These are phyloP conservation scores for Tuber aestivum DNA, from an alignment of 495 filamentous ascomycete genomes.

Conservation along the genomic window DNA sequence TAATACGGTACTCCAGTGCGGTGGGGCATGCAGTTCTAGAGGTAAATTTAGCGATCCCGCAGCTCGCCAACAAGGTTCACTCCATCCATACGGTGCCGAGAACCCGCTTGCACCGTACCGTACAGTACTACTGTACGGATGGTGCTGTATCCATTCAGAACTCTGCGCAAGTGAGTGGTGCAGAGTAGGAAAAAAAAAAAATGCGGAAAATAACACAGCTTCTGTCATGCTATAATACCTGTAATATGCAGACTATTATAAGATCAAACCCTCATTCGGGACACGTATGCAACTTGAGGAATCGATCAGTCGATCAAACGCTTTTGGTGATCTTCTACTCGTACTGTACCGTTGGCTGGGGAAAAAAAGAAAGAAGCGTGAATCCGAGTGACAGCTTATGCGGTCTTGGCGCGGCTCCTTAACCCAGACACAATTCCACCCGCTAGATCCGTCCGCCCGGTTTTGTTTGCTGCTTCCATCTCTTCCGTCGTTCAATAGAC, in stretches of 20 bases:
- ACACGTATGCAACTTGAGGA: constrained; percentile 8
- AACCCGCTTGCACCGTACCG: neutral
- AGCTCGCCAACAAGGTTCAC: neutral
- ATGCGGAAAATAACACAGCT: neutral
- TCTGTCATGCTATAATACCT: neutral
- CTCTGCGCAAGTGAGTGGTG: neutral
- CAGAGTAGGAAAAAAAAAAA: neutral
- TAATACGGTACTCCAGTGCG: neutral
- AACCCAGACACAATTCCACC: neutral
- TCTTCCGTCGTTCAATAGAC: neutral
- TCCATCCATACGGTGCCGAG: neutral
- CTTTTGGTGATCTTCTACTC: neutral
- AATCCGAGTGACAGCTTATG: neutral
- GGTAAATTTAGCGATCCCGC: neutral
- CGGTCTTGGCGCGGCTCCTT: neutral
- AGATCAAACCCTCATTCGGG: neutral
- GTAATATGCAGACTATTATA: neutral
- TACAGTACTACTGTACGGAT: no score
- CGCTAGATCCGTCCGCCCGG: neutral
- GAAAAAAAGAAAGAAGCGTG: neutral
- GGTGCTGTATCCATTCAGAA: neutral
- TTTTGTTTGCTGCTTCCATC: neutral
- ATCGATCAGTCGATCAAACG: constrained; percentile 5
- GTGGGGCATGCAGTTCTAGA: neutral
- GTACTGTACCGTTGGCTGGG: no score